Evolutionary conservation across 2,329 filamentous ascomycete genomes (phyloP), one percentile per base, ranked within the genome.

Genomic region (Simplicillium aogashimaense): DNA sequence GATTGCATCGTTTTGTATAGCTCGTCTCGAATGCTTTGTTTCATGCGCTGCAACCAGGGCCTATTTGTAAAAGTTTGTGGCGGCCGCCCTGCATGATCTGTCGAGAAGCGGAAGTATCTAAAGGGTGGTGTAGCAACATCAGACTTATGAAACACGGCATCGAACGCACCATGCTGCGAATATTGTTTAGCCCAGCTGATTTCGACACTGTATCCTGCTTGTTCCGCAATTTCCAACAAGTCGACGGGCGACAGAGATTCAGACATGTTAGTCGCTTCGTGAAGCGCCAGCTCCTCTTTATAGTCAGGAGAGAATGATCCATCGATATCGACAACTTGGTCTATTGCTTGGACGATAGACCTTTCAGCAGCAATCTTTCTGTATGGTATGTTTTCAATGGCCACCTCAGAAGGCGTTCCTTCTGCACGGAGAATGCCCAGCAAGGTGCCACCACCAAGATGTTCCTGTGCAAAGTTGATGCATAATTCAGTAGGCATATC

Each of bases 121-220:
- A 48, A 41, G 9, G 4, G 28, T 0, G 33, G 12, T 6, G 14
- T 28, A n/a, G 18, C 12, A 5, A 53, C 14, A 50, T 52, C 33
- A 63, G 59, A 30, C 63, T 65, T 14, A 54, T 61, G 48, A 39
- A 58, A 58, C 2, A 58, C 30, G n/a, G 48, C 52, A 18, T 57
- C 55, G 0, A 57, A 15, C 1, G 46, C 51, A 11, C 55, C 55
- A 1, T 37, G 40, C 14, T 52, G 53, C 3, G 37, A 40, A 16
- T 29, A 29, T 28, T 66, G 66, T 14, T 59, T 53, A 0, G 70
- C 72, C 46, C 68, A 70, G 40, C 61, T 60, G 4, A 61, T 47
- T 16, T 72, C 64, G 16, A 72, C 68, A 16, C 63, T 51, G 43
- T 66, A 74, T n/a, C 68, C 67, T 13, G 59, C 49, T 14, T 49